Evolutionary conservation across 2,329 filamentous ascomycete genomes (phyloP).

Genomic region (Sarocladium strictum): DNA sequence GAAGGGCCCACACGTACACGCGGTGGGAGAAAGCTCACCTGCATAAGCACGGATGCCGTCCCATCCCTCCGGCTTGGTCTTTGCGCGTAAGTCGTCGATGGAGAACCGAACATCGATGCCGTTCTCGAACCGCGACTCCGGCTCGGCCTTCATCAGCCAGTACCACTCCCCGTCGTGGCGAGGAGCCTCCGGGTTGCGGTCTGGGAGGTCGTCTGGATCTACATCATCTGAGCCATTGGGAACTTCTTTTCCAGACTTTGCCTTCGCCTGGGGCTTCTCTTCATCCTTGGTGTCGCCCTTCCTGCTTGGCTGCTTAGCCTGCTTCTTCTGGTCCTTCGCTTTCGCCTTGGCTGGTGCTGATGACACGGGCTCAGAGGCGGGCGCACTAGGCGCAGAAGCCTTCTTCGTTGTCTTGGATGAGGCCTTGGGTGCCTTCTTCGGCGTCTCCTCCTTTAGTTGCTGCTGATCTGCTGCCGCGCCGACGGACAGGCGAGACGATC

Average conservation of each 20-base stretch:
- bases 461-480: neutral
- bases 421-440: neutral
- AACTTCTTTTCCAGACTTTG: neutral
- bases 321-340: slow-evolving; percentile 10
- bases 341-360: slow-evolving; percentile 6
- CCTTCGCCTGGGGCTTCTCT: no score
- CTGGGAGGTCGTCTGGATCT: slow-evolving; percentile 28
- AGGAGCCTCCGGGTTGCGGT: slow-evolving; percentile 30
- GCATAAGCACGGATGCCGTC: slow-evolving; percentile 58
- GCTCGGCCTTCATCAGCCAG: slow-evolving; percentile 86
- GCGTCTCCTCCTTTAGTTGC: neutral
- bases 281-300: neutral
- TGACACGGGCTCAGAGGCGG: neutral
- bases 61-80: slow-evolving; percentile 79
- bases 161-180: slow-evolving; percentile 44
- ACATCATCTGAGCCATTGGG: slow-evolving; percentile 21
- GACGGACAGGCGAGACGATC: slow-evolving; percentile 19
- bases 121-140: slow-evolving; percentile 78
- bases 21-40: no score
- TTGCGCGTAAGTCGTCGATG: slow-evolving; percentile 78
- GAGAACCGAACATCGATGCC: slow-evolving; percentile 88
- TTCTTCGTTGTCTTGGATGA: neutral
- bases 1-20: neutral
- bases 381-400: neutral
- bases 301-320: neutral